These are phyloP conservation scores for Vanderwaltozyma polyspora DNA, from an alignment of 805 yeast species.

Conservation along the genomic window DNA sequence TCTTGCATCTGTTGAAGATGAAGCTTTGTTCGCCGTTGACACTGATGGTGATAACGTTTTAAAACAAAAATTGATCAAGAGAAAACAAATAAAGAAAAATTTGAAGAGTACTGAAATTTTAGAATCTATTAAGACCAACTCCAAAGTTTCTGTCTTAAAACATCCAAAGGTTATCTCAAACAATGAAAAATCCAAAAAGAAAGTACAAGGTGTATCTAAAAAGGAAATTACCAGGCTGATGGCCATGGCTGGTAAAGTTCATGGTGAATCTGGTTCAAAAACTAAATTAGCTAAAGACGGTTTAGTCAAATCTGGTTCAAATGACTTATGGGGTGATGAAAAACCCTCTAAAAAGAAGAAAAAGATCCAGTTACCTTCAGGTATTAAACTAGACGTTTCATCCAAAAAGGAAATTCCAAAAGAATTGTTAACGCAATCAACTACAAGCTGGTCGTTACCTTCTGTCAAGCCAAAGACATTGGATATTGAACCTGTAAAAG, in stretches of 20 bases:
- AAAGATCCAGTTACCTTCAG: slow-evolving; percentile 19
- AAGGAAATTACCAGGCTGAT: slow-evolving; percentile 54
- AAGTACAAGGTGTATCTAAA: slow-evolving; percentile 51
- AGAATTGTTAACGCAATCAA: slow-evolving; percentile 29
- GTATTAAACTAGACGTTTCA: slow-evolving; percentile 17
- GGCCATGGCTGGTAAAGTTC: slow-evolving; percentile 65
- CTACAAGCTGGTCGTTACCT: slow-evolving; percentile 41
- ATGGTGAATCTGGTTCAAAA: slow-evolving; percentile 40
- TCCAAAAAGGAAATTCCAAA: slow-evolving; percentile 28
- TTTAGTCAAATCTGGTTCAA: slow-evolving; percentile 35
- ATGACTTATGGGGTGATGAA: slow-evolving; percentile 63
- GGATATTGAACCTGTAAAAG: slow-evolving; percentile 39
- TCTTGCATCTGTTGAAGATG: slow-evolving; percentile 16
- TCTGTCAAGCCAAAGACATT: slow-evolving; percentile 45
- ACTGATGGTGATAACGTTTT: slow-evolving; percentile 46
- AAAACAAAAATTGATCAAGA: slow-evolving; percentile 31
- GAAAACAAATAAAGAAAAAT: slow-evolving; percentile 31
- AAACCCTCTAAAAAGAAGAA: slow-evolving; percentile 5
- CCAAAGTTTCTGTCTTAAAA: slow-evolving; percentile 61
- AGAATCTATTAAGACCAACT: slow-evolving; percentile 39
- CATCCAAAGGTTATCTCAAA: slow-evolving; percentile 26
- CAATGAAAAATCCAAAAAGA: slow-evolving; percentile 29
- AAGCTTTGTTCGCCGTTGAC: slow-evolving; percentile 40
- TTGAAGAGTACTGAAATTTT: slow-evolving; percentile 62
- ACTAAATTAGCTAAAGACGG: slow-evolving; percentile 52